Conservation (phyloP, 129 eudicot genomes). For the Ambrosia artemisiifolia region DNA sequence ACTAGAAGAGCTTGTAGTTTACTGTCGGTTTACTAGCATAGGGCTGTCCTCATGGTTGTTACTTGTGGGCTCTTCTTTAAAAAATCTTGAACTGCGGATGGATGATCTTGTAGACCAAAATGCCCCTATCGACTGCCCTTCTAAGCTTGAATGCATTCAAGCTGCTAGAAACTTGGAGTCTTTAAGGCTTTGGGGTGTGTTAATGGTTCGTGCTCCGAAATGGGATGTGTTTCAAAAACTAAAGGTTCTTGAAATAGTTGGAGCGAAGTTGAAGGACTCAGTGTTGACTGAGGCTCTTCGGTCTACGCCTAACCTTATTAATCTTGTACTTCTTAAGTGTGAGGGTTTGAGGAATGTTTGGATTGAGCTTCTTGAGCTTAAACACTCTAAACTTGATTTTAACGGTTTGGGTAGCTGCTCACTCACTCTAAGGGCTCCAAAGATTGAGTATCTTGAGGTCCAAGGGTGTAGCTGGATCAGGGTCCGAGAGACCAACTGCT, state of each 20-base stretch:
- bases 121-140: constrained; percentile 17
- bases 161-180: constrained; percentile 66
- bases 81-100: constrained; percentile 68
- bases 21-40: constrained; percentile 59
- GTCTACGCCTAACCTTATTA: constrained; percentile 68
- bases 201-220: constrained; percentile 57
- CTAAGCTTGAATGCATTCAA: constrained; percentile 70
- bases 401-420: constrained; percentile 54
- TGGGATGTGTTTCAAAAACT: constrained; percentile 68
- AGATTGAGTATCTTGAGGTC: constrained; percentile 62
- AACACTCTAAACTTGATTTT: constrained; percentile 69
- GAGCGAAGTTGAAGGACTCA: constrained; percentile 57
- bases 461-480: constrained; percentile 84
- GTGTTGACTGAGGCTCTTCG: constrained; percentile 53
- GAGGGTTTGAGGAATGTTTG: constrained; percentile 62
- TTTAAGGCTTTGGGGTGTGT: constrained; percentile 74
- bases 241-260: constrained; percentile 76
- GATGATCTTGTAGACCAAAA: constrained; percentile 53
- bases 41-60: constrained; percentile 69
- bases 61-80: constrained; percentile 41
- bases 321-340: constrained; percentile 71
- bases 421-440: constrained; percentile 53
- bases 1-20: constrained; percentile 74
- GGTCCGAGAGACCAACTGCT: constrained; percentile 58
- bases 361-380: constrained; percentile 58